Conservation (phyloP, 495 filamentous ascomycete genomes). For the Amorphotheca resinae region DNA sequence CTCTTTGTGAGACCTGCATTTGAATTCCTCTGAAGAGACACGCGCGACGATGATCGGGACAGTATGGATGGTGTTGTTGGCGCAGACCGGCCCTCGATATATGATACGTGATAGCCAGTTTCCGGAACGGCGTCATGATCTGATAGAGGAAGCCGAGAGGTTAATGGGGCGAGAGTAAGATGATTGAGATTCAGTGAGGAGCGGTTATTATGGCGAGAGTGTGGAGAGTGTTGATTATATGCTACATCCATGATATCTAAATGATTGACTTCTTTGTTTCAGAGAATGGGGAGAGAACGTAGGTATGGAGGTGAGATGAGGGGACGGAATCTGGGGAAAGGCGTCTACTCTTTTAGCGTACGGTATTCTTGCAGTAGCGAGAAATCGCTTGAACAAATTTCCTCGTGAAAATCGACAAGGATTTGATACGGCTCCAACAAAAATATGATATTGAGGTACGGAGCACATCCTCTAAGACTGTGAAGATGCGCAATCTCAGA, state of each 20-base stretch:
- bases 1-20: slow-evolving; percentile 16
- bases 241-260: slow-evolving; percentile 34
- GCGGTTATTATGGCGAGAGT: slow-evolving; percentile 32
- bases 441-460: slow-evolving; percentile 7
- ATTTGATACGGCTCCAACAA: neutral
- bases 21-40: slow-evolving; percentile 9
- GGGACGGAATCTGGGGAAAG: slow-evolving; percentile 13
- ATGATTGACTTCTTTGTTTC: too few species aligned
- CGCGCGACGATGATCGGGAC: slow-evolving; percentile 33
- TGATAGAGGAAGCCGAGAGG: slow-evolving; percentile 43
- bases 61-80: slow-evolving; percentile 46
- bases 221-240: slow-evolving; percentile 38
- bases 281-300: neutral
- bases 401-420: slow-evolving; percentile 4
- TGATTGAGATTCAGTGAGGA: slow-evolving; percentile 36
- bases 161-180: slow-evolving; percentile 52
- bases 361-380: slow-evolving; percentile 5
- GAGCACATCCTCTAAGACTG: neutral
- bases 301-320: neutral
- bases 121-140: slow-evolving; percentile 35
- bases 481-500: slow-evolving; percentile 67
- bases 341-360: too few species aligned
- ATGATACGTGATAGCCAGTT: slow-evolving; percentile 26
- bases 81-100: slow-evolving; percentile 41
- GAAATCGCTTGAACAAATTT: slow-evolving; percentile 8